These are phyloP conservation scores for Ophiostoma sp. DNA, from an alignment of 2,329 filamentous ascomycete genomes.

Conservation along the genomic window DNA sequence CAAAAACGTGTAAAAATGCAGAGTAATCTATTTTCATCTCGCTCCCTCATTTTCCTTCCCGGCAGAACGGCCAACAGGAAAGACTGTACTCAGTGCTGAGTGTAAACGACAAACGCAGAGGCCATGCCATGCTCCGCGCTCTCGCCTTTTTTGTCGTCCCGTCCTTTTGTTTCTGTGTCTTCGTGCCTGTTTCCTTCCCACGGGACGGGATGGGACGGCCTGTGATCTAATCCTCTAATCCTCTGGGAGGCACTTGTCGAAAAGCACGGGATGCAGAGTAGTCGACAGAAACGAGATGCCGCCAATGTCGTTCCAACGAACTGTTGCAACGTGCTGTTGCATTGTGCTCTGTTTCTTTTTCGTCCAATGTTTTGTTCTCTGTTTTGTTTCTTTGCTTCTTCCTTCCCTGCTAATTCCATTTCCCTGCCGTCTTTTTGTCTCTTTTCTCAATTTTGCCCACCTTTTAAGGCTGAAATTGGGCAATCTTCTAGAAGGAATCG, in stretches of 20 bases:
- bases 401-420: background rate
- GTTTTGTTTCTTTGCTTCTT: background rate
- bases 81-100: background rate
- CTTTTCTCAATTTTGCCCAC: background rate
- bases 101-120: background rate
- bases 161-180: background rate
- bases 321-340: slow-evolving; percentile 9
- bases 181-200: slow-evolving; percentile 6
- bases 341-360: background rate
- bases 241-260: background rate
- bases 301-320: background rate
- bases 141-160: background rate
- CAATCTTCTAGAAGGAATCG: background rate
- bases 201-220: slow-evolving; percentile 10
- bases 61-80: slow-evolving; percentile 8
- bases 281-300: background rate
- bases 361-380: background rate
- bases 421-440: background rate
- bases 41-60: background rate
- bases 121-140: background rate
- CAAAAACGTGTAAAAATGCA: background rate
- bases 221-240: background rate
- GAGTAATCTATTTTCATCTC: background rate
- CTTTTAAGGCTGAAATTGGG: slow-evolving; percentile 20
- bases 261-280: background rate